Evolutionary conservation across 1,284 basidiomycete species (phyloP).

Genomic region (Cryptococcus sp.): DNA sequence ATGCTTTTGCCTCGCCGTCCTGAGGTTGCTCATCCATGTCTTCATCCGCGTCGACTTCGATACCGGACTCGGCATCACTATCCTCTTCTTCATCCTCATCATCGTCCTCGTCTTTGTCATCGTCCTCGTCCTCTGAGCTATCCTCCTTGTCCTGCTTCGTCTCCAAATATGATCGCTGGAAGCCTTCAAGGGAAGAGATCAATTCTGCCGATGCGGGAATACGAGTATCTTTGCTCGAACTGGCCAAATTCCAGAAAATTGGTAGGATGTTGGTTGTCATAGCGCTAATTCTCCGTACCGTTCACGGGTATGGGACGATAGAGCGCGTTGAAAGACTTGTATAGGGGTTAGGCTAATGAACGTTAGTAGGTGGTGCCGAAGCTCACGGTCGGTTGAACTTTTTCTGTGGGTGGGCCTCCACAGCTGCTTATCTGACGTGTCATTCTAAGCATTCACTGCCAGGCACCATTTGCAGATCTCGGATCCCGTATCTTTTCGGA

Average conservation of each 20-base stretch:
- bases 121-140: conserved; percentile 22
- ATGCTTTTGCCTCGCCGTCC: conserved; percentile 37
- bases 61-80: conserved; percentile 51
- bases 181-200: conserved; percentile 70
- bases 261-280: conserved; percentile 58
- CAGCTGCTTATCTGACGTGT: too few relatives aligned
- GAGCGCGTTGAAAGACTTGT: too few relatives aligned
- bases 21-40: conserved; percentile 51
- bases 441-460: too few relatives aligned
- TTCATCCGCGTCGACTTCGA: conserved; percentile 51
- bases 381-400: too few relatives aligned
- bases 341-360: too few relatives aligned
- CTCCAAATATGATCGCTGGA: conserved; percentile 61
- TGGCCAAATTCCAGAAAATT: conserved; percentile 93
- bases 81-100: conserved; percentile 56
- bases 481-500: too few relatives aligned
- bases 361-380: too few relatives aligned
- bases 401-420: too few relatives aligned
- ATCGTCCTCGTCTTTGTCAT: conserved; percentile 45
- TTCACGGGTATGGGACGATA: too few relatives aligned
- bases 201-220: conserved; percentile 83
- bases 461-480: too few relatives aligned
- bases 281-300: too few relatives aligned
- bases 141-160: conserved; percentile 18
- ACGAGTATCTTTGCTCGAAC: conserved; percentile 69